These are phyloP conservation scores for Agaricus sinodeliciosus DNA, from an alignment of 768 basidiomycete genomes.

Conservation along the genomic window DNA sequence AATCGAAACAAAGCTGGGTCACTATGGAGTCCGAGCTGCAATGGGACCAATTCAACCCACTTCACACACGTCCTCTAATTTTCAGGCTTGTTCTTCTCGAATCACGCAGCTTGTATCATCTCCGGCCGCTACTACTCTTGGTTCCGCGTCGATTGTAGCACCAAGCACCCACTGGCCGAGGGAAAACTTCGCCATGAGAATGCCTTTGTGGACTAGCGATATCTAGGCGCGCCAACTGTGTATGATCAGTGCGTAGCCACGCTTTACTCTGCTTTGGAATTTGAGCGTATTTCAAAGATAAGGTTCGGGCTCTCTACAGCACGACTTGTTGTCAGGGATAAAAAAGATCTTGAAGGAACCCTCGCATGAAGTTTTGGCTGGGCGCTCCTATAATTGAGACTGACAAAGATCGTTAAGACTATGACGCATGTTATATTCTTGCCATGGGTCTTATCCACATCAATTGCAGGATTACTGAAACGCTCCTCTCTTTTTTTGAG, in stretches of 20 bases:
- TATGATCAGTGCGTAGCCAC: conserved; percentile 43
- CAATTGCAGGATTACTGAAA: conserved; percentile 43
- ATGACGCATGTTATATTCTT: conserved; percentile 81
- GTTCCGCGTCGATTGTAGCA: background rate
- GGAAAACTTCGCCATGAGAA: too few relatives aligned
- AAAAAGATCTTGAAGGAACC: conserved; percentile 60
- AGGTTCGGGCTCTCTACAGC: conserved; percentile 76
- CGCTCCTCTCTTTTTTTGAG: background rate
- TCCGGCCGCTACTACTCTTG: background rate
- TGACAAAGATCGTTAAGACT: conserved; percentile 32
- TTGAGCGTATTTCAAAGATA: conserved; percentile 36
- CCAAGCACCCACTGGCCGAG: too few relatives aligned
- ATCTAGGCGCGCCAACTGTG: conserved; percentile 35
- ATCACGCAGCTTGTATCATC: conserved; percentile 2
- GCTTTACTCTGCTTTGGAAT: background rate
- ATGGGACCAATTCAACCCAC: conserved; percentile 59
- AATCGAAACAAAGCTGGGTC: conserved; percentile 25
- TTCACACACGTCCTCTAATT: conserved; percentile 41
- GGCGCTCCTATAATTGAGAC: background rate
- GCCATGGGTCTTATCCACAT: conserved; percentile 86
- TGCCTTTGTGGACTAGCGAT: too few relatives aligned
- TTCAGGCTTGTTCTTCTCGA: background rate
- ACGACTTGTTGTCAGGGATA: conserved; percentile 56
- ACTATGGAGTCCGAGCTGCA: conserved; percentile 81
- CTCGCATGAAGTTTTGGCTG: conserved; percentile 34